Conservation (phyloP, 805 yeast genomes). For the Sungouiozyma ichnusensis region DNA sequence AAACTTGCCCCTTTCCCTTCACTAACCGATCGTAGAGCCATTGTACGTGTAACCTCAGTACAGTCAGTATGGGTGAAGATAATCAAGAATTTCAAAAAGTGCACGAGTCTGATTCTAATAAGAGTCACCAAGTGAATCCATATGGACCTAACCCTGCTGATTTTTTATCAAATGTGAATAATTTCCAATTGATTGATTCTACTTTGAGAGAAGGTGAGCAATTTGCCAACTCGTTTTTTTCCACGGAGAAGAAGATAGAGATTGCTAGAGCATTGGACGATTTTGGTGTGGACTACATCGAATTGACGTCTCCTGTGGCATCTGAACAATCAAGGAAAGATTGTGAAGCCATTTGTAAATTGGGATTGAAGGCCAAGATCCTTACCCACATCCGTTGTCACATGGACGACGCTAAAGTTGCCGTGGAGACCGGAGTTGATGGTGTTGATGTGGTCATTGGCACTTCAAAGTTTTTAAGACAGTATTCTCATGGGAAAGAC, state of each 20-base stretch:
- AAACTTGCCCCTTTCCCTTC: background rate
- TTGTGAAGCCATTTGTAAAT: conserved; percentile 97
- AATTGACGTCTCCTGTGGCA: conserved; percentile 97
- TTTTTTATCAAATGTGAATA: conserved; percentile 76
- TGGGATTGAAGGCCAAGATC: conserved; percentile 93
- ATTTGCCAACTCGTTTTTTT: conserved; percentile 93
- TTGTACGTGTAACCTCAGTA: too few relatives aligned
- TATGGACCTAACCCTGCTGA: conserved; percentile 95
- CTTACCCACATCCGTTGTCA: conserved; percentile 96
- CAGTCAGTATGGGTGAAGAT: background rate
- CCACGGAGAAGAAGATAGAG: conserved; percentile 89
- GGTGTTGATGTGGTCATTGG: conserved; percentile 99
- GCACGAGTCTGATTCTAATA: conserved; percentile 8
- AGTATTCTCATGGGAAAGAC: conserved; percentile 95
- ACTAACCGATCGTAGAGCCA: too few relatives aligned
- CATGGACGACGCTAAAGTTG: conserved; percentile 96
- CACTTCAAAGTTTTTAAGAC: conserved; percentile 87
- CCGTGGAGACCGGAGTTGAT: conserved; percentile 97
- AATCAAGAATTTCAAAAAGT: conserved; percentile 10
- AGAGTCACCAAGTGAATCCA: conserved; percentile 43
- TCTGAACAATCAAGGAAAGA: conserved; percentile 86
- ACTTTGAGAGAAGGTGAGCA: conserved; percentile 98
- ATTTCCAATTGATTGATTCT: conserved; percentile 86
- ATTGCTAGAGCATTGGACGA: conserved; percentile 96
- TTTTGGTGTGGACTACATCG: conserved; percentile 96